phyloP scores from a whole-genome alignment of 306 rosid species.

The Cotoneaster glaucophyllus region DNA sequence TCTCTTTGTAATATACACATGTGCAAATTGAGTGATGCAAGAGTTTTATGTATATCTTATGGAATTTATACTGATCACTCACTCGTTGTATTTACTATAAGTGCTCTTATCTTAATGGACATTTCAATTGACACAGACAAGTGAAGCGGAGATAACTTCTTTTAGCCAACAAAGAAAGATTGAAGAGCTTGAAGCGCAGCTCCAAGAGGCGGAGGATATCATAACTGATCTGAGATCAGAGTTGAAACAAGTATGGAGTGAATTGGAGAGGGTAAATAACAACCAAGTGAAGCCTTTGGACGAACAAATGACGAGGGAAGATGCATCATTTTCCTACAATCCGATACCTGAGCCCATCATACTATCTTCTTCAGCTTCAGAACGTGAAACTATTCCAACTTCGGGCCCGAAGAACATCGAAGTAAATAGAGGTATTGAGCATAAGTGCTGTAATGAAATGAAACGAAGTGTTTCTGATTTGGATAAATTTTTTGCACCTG shows the following conservation, averaged over 20 bases:
- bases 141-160: conserved; percentile 45
- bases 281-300: conserved; percentile 22
- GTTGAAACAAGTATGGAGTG: conserved; percentile 32
- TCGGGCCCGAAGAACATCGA: conserved; percentile 25
- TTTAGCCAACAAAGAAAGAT: conserved; percentile 40
- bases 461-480: conserved; percentile 31
- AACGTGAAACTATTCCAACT: conserved; percentile 19
- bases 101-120: neutral
- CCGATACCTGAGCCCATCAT: conserved; percentile 8
- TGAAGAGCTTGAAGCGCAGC: conserved; percentile 66
- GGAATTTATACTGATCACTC: neutral
- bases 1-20: neutral
- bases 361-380: conserved; percentile 20
- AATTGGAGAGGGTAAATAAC: conserved; percentile 44
- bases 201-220: conserved; percentile 69
- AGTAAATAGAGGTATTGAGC: conserved; percentile 14
- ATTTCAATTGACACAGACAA: conserved; percentile 35
- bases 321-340: conserved; percentile 17
- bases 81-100: neutral
- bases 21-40: neutral
- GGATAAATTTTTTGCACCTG: conserved; percentile 28
- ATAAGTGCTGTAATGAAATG: conserved; percentile 13
- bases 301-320: conserved; percentile 21
- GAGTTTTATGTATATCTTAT: neutral
- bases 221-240: conserved; percentile 64